These are phyloP conservation scores for Myxozyma nipponensis DNA, from an alignment of 805 yeast species.

Conservation along the genomic window DNA sequence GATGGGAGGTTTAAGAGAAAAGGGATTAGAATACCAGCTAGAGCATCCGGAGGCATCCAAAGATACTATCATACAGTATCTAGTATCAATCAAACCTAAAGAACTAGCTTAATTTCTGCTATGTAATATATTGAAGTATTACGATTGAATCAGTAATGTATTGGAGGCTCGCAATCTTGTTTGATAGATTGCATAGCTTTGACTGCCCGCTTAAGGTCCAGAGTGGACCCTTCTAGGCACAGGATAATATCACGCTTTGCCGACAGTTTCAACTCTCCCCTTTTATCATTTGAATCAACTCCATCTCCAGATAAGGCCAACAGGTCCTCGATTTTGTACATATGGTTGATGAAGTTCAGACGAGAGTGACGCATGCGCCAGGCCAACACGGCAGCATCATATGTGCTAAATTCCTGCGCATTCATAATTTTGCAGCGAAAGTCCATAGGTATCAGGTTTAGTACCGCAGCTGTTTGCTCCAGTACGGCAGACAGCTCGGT, in stretches of 20 bases:
- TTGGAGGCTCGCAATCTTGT: background rate
- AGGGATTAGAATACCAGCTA: constrained; percentile 69
- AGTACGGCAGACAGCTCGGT: constrained; percentile 10
- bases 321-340: constrained; percentile 7
- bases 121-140: too few species aligned
- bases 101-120: background rate
- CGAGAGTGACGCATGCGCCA: constrained; percentile 13
- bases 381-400: constrained; percentile 15
- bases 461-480: constrained; percentile 11
- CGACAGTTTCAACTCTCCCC: constrained; percentile 1
- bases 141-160: too few species aligned
- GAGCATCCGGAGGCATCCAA: constrained; percentile 53
- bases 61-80: background rate
- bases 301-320: constrained; percentile 1
- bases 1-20: constrained; percentile 58
- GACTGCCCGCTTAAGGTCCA: constrained; percentile 20
- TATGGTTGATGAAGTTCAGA: background rate
- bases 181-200: constrained; percentile 6
- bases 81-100: background rate
- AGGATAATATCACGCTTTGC: constrained; percentile 5
- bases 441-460: constrained; percentile 5
- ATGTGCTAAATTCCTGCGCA: constrained; percentile 7
- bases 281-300: background rate
- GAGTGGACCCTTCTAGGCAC: constrained; percentile 8
- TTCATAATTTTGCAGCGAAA: constrained; percentile 15